Percentiles rank a stretch among this genome's conserved stretches.
Conservation (phyloP, 169 alveolate species). For the Plasmodium gonderi region DNA sequence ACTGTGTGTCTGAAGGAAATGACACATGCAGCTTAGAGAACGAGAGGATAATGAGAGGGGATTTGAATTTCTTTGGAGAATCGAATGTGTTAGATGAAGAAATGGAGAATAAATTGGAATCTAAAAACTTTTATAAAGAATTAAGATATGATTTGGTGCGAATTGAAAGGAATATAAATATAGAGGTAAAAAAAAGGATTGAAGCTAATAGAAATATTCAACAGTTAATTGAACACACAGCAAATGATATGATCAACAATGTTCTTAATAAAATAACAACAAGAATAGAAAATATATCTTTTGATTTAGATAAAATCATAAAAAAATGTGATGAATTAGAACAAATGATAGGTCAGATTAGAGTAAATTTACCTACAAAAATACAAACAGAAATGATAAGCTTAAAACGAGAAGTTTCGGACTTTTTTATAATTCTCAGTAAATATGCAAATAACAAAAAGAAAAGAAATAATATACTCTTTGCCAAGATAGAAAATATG, state of each 20-base stretch:
- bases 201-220: conserved; percentile 66
- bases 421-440: conserved; percentile 26
- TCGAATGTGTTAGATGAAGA: conserved; percentile 17
- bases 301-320: conserved; percentile 36
- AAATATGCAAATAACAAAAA: conserved; percentile 48
- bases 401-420: conserved; percentile 49
- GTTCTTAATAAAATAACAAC: conserved; percentile 66
- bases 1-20: conserved; percentile 11
- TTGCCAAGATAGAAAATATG: conserved; percentile 59
- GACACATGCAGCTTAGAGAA: not conserved
- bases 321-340: conserved; percentile 59
- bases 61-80: conserved; percentile 17
- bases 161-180: conserved; percentile 66
- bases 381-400: conserved; percentile 66
- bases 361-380: conserved; percentile 40
- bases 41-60: not conserved
- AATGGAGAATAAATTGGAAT: not conserved
- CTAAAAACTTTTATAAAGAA: conserved; percentile 41
- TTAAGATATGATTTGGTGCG: conserved; percentile 44
- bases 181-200: conserved; percentile 55
- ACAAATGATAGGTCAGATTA: conserved; percentile 21
- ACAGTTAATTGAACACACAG: conserved; percentile 42
- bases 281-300: conserved; percentile 51
- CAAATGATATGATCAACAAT: conserved; percentile 69
- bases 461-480: conserved; percentile 61